phyloP scores from a whole-genome alignment of 2,329 filamentous ascomycete species.

The Fusarium buxicola region DNA sequence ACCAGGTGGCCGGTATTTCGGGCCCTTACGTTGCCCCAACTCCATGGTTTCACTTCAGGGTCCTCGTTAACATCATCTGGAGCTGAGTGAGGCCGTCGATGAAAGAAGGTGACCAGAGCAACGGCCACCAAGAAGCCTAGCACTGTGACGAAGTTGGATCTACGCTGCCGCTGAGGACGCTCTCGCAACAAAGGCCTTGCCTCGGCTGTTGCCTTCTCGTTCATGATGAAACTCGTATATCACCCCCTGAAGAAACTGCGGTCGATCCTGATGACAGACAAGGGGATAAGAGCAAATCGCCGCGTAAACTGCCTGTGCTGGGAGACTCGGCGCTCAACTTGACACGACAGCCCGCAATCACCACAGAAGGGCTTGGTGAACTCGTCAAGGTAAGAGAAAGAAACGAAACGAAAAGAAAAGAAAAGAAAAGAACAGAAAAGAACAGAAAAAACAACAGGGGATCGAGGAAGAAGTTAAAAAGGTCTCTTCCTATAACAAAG shows the following conservation, averaged over 20 bases:
- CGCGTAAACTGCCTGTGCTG: neutral
- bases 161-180: conserved; percentile 13
- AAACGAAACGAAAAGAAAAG: too few species aligned
- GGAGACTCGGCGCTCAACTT: neutral
- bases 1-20: neutral
- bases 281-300: neutral
- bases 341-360: neutral
- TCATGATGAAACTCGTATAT: conserved; percentile 21
- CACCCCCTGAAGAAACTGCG: too few species aligned
- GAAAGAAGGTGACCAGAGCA: conserved; percentile 38
- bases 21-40: conserved; percentile 41
- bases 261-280: too few species aligned
- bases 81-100: conserved; percentile 25
- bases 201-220: conserved; percentile 29
- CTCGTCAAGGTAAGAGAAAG: neutral
- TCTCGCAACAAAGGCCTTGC: conserved; percentile 27
- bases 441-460: neutral
- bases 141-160: conserved; percentile 9
- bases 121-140: conserved; percentile 37
- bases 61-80: conserved; percentile 1
- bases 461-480: neutral
- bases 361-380: neutral
- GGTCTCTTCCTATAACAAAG: neutral
- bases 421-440: neutral
- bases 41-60: conserved; percentile 36